Evolutionary conservation across 192 early-diverging fungal species (phyloP).

Genomic region (Coemansia sp.): DNA sequence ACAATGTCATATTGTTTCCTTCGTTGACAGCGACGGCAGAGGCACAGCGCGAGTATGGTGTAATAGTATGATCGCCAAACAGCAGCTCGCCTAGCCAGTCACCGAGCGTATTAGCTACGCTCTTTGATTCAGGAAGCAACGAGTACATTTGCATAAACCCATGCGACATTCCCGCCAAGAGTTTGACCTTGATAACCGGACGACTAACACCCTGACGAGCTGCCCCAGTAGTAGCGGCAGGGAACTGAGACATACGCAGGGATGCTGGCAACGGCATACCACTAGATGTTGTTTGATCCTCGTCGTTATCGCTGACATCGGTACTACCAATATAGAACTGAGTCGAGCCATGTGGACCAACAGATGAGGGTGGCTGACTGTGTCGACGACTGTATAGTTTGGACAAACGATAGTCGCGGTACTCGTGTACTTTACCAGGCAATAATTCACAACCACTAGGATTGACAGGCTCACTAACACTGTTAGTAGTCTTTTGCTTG

Average conservation of each 20-base stretch:
- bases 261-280: constrained; percentile 16
- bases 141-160: constrained; percentile 58
- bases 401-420: constrained; percentile 24
- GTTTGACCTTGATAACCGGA: constrained; percentile 46
- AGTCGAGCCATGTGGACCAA: not conserved
- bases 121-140: constrained; percentile 46
- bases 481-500: constrained; percentile 61
- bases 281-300: not conserved
- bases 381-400: constrained; percentile 32
- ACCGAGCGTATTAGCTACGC: constrained; percentile 31
- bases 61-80: constrained; percentile 21
- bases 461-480: not conserved
- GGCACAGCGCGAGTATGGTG: constrained; percentile 6
- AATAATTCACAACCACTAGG: not conserved
- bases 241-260: constrained; percentile 38
- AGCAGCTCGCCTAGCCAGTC: constrained; percentile 48
- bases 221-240: not conserved
- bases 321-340: constrained; percentile 52
- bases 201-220: not conserved
- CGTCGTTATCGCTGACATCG: constrained; percentile 50
- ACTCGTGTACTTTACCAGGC: constrained; percentile 9
- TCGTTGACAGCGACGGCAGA: constrained; percentile 16
- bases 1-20: not conserved
- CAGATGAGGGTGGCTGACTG: constrained; percentile 20
- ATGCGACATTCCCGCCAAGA: constrained; percentile 54